Base-by-base conservation (phyloP, 1,284 basidiomycete genomes). In the Mrakiaceae sp. region DNA sequence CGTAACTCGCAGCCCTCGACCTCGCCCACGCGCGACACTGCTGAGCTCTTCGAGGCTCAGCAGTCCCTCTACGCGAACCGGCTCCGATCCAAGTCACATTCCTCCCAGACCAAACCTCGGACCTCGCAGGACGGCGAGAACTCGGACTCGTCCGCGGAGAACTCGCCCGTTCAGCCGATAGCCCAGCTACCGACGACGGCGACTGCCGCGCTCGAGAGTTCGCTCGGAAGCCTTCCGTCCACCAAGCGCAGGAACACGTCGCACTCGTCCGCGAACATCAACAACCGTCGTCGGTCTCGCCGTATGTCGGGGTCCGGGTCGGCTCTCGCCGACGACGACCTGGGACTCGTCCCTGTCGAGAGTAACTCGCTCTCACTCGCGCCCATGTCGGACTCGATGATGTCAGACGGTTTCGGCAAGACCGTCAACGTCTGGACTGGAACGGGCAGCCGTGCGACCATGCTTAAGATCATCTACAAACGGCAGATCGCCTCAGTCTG, bases 391-490 rank as follows among this genome's bases (percentile, higher is more conserved):
- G 56, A 60, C n/a, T 63, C 65, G 11, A 40, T 64, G 7, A 43
- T 46, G n/a, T 61, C 60, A 40, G 64, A 65, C 47, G 10, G 54
- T 56, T 16, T 52, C 62, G 27, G 51, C 50, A 16, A 57, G 42
- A 66, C 71, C 4, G 70, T 73, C 43, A 77, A 70, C 68, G 73
- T 92, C 16, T 98, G 93, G 92, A 89, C 83, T 2, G 82, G 88
- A 46, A 84, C 82, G 67, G 83, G 84, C 56, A 87, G 91, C 75
- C 93, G 90, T 69, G 93, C 91, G 4, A 87, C 85, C 73, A 93
- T 98, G 72, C 84, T 87, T 16, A 85, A 92, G 50, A 82, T 97
- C 62, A 81, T 95, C 44, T 92, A 90, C 82, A 98, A 98, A 79
- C 85, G 92, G 67, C 82, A 87, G 68, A 92, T 98, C 66, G 90